Evolutionary conservation across 306 rosid genomes (phyloP).

Genomic region (Prunus kanzakura): DNA sequence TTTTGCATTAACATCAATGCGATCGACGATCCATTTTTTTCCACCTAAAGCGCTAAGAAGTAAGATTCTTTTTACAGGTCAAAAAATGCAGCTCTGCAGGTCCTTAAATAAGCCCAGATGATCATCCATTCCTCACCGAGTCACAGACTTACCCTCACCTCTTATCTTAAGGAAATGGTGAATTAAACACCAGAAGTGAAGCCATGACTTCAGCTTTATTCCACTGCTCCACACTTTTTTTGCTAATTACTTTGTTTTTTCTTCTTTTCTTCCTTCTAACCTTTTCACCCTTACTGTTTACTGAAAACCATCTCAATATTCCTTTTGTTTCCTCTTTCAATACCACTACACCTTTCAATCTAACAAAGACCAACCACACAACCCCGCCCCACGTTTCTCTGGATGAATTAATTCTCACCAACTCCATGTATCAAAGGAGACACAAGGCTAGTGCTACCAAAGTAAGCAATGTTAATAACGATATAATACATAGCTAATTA

Average conservation of each 20-base stretch:
- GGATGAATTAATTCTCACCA: slow-evolving; percentile 1
- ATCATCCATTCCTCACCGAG: background rate
- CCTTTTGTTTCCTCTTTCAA: slow-evolving; percentile 11
- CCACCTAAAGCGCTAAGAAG: background rate
- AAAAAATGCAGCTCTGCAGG: background rate
- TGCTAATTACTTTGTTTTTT: background rate
- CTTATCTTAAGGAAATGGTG: background rate
- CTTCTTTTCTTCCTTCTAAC: slow-evolving; percentile 5
- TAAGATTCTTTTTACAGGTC: background rate
- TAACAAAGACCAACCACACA: slow-evolving; percentile 11
- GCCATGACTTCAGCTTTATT: slow-evolving; percentile 16
- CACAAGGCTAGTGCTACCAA: background rate
- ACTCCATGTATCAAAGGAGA: slow-evolving; percentile 4
- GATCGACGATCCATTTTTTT: background rate
- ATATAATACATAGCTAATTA: no score
- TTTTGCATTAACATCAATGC: background rate
- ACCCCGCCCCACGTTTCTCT: background rate
- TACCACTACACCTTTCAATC: background rate
- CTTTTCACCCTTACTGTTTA: background rate
- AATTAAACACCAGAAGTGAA: background rate
- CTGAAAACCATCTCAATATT: slow-evolving; percentile 4
- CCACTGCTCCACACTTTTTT: slow-evolving; percentile 10
- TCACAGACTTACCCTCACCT: background rate
- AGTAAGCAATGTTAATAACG: slow-evolving; percentile 2
- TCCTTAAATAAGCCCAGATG: background rate